Conservation (phyloP, 257 asterid genomes). For the Verbena officinalis region DNA sequence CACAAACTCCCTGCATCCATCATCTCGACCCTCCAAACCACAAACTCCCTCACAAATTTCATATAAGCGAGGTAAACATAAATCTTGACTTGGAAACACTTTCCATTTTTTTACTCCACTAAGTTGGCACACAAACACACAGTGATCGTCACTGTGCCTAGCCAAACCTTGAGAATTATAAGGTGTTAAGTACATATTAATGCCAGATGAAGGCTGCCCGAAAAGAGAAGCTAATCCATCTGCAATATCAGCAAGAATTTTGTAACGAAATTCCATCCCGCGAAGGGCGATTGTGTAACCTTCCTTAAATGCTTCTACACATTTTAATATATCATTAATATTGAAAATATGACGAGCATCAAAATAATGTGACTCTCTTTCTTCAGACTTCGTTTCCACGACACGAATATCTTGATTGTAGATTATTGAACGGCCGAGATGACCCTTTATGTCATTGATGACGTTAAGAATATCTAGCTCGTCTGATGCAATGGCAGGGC, state of each 20-base stretch:
- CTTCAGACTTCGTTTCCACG: slow-evolving; percentile 45
- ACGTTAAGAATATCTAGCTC: slow-evolving; percentile 61
- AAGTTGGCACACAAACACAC: slow-evolving; percentile 83
- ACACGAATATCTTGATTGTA: slow-evolving; percentile 79
- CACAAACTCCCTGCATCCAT: slow-evolving; percentile 45
- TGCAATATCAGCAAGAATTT: slow-evolving; percentile 59
- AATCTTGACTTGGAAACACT: slow-evolving; percentile 41
- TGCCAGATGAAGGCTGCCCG: slow-evolving; percentile 90
- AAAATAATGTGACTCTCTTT: slow-evolving; percentile 64
- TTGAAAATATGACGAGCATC: slow-evolving; percentile 39
- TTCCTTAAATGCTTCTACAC: slow-evolving; percentile 60
- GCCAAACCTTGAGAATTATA: slow-evolving; percentile 78
- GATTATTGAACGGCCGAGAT: slow-evolving; percentile 65
- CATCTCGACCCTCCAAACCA: slow-evolving; percentile 28
- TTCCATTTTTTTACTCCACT: slow-evolving; percentile 66
- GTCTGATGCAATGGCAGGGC: slow-evolving; percentile 73
- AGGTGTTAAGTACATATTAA: slow-evolving; percentile 84
- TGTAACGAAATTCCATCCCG: slow-evolving; percentile 71
- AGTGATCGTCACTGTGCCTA: slow-evolving; percentile 84
- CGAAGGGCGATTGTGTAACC: slow-evolving; percentile 83
- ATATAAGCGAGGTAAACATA: slow-evolving; percentile 70
- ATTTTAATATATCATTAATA: slow-evolving; percentile 51
- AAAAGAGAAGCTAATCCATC: slow-evolving; percentile 67
- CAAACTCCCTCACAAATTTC: slow-evolving; percentile 36
- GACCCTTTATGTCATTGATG: slow-evolving; percentile 50